Evolutionary conservation across 306 rosid species (phyloP).

Genomic region (Medicago arabica): DNA sequence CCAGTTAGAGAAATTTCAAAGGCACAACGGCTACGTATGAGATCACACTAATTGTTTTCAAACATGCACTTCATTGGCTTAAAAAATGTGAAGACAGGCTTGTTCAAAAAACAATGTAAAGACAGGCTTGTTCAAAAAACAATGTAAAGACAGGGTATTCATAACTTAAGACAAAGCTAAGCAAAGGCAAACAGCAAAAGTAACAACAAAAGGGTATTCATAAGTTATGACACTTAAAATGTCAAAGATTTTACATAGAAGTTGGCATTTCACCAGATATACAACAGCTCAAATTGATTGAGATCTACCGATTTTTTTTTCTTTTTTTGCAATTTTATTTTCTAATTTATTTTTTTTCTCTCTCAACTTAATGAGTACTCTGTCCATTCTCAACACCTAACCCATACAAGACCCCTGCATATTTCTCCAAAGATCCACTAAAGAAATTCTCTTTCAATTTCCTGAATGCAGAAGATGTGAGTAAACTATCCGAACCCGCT

Average conservation of each 20-base stretch:
- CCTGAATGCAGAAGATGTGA: constrained; percentile 57
- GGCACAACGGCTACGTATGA: neutral
- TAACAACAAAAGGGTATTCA: constrained; percentile 31
- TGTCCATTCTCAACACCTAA: constrained; percentile 62
- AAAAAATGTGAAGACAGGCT: neutral
- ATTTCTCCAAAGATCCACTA: constrained; percentile 61
- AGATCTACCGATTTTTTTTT: constrained; percentile 37
- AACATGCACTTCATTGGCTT: constrained; percentile 3
- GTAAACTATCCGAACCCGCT: constrained; percentile 63
- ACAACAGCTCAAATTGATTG: constrained; percentile 39
- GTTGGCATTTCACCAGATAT: constrained; percentile 39
- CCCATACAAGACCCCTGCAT: constrained; percentile 66
- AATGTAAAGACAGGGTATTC: neutral
- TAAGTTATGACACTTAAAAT: constrained; percentile 42
- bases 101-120: too few species aligned
- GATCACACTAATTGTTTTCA: neutral
- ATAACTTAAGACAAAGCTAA: neutral
- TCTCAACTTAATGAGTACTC: constrained; percentile 36
- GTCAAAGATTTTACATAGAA: constrained; percentile 45
- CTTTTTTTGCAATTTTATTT: constrained; percentile 13
- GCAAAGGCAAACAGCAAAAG: neutral
- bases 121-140: too few species aligned
- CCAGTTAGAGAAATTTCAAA: neutral
- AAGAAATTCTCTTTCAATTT: constrained; percentile 61
- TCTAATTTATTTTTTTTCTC: constrained; percentile 22